Conservation (phyloP, 163 green algal species). For the Chlamydomonas reinhardtii region DNA sequence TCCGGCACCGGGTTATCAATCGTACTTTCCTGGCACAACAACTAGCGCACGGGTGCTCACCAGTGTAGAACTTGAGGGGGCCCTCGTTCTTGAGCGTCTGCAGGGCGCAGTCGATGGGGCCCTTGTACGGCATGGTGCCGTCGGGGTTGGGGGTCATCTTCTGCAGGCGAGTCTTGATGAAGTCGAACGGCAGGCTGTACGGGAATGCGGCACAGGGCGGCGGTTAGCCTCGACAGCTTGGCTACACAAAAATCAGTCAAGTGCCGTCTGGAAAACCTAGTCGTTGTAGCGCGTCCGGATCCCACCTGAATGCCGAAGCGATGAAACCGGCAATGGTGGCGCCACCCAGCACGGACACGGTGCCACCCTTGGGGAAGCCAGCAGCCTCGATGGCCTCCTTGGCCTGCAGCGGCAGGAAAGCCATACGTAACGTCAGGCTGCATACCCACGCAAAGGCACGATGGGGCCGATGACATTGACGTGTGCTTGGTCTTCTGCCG, state of each 20-base stretch:
- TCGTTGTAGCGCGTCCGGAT: too few species aligned
- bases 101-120: constrained; percentile 90
- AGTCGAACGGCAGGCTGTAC: constrained; percentile 96
- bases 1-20: too few species aligned
- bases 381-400: constrained; percentile 89
- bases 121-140: constrained; percentile 90
- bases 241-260: not conserved
- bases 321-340: constrained; percentile 95
- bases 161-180: constrained; percentile 99
- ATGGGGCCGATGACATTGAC: too few species aligned
- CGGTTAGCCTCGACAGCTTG: too few species aligned
- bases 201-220: not conserved
- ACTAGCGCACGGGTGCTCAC: too few species aligned
- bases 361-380: constrained; percentile 79
- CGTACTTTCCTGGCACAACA: too few species aligned
- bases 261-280: too few species aligned
- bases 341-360: constrained; percentile 74
- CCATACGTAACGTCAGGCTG: not conserved
- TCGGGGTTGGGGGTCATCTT: constrained; percentile 83
- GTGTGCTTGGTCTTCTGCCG: too few species aligned
- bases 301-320: constrained; percentile 81
- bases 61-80: constrained; percentile 97
- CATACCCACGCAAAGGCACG: too few species aligned
- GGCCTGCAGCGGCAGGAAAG: constrained; percentile 61
- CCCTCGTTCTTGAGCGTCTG: constrained; percentile 82